Evolutionary conservation across 108 stramenopile species (phyloP), one percentile per base, ranked within the genome.

Genomic region (Tribonema minus): DNA sequence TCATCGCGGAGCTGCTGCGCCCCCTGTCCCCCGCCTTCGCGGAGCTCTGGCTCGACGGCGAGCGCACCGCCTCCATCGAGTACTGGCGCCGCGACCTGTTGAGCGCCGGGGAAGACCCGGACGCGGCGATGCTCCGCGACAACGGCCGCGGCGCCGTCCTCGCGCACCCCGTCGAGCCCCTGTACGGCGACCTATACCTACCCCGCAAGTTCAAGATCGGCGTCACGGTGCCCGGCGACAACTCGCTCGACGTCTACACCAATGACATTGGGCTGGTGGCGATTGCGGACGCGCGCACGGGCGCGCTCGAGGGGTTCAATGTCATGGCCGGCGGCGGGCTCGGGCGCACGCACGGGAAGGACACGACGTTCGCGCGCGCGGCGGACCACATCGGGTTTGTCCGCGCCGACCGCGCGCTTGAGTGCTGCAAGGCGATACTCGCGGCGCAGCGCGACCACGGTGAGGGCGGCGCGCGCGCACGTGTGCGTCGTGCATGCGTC

Each of bases 141-240:
- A 88, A 71, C 66, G 96, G 95, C 30, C 81, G 91, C 30, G 95
- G 95, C 15, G 84, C 95, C 71, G 78, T 95, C 1, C 68, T 77
- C 0, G 90, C 93, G 67, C 54, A 90, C 70, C 87, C 90, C 20
- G 86, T 88, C 28, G 97, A 98, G 85, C 95, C 95, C n/a, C 81
- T 98, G 29, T 98, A 98, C 86, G 97, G 97, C 37, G 90, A 92
- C 68, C 89, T 91, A 33, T 98, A 98, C 83, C 84, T 98, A 66
- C 97, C 97, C 20, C 91, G 95, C 7, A 98, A 98, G 86, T 98
- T 96, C 88, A 98, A 98, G 91, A 96, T 98, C 75, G 95, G 92
- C 61, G 90, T 98, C 28, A 96, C 97, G 1, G 95, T 96, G 54
- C 82, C 85, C 20, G 95, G 94, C 2, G 95, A 95, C 83, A 98